These are phyloP conservation scores for Biscogniauxia marginata DNA, from an alignment of 2,329 filamentous ascomycete species.

Conservation along the genomic window DNA sequence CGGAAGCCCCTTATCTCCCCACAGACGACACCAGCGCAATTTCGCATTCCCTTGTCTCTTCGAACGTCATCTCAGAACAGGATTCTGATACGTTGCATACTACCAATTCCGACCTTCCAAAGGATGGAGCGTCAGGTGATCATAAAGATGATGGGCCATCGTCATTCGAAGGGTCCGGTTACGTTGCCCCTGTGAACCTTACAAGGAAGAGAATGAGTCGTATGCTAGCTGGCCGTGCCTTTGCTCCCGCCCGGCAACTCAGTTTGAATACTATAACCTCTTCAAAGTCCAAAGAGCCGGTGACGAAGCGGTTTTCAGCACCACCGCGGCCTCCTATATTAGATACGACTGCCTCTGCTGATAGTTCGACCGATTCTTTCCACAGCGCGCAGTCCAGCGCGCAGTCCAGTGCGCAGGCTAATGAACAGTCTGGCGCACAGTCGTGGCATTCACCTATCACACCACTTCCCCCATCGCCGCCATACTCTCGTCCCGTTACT, in stretches of 20 bases:
- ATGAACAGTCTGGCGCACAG: constrained; percentile 25
- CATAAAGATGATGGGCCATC: constrained; percentile 19
- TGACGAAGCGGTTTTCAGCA: constrained; percentile 16
- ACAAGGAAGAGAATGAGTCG: constrained; percentile 30
- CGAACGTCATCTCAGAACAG: not conserved
- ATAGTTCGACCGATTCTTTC: constrained; percentile 51
- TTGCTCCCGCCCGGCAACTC: constrained; percentile 41
- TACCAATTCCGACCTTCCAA: not conserved
- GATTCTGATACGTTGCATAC: not conserved
- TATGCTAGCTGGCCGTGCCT: constrained; percentile 35
- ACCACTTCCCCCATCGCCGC: constrained; percentile 45
- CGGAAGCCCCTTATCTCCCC: not conserved
- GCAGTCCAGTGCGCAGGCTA: not conserved
- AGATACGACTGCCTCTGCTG: constrained; percentile 43
- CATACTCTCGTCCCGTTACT: constrained; percentile 39
- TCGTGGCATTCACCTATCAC: constrained; percentile 50
- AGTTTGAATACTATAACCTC: constrained; percentile 42
- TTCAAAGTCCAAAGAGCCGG: constrained; percentile 27
- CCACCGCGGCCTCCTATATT: constrained; percentile 23
- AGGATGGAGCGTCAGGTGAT: constrained; percentile 6
- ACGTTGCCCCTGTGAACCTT: constrained; percentile 26
- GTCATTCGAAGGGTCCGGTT: constrained; percentile 30
- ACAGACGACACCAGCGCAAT: not conserved
- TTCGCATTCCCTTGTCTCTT: not conserved
- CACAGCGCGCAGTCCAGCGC: constrained; percentile 48